These are phyloP conservation scores for Gryganskiella cystojenkinii DNA, from an alignment of 192 early-diverging fungal genomes.

Conservation along the genomic window DNA sequence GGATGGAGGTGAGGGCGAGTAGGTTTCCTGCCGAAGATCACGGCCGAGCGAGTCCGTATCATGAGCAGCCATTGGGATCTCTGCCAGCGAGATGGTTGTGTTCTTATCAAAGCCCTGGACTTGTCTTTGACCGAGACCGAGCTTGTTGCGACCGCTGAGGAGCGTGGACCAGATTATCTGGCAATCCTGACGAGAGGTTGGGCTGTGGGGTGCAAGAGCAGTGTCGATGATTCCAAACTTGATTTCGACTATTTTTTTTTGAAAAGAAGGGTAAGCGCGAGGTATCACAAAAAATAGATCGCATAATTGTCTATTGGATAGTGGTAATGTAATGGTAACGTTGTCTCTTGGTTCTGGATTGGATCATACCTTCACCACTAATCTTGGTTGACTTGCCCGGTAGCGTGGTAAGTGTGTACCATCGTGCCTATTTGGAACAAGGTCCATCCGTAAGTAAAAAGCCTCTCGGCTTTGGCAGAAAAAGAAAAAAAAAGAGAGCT, in stretches of 20 bases:
- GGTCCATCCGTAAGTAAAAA: not conserved
- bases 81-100: conserved; percentile 17
- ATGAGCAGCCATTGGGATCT: conserved; percentile 31
- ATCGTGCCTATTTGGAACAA: conserved; percentile 43
- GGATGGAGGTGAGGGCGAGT: conserved; percentile 7
- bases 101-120: conserved; percentile 4
- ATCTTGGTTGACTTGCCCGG: conserved; percentile 34
- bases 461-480: not conserved
- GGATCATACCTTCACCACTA: conserved; percentile 41
- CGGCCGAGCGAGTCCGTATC: conserved; percentile 11
- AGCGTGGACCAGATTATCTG: conserved; percentile 19
- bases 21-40: not conserved
- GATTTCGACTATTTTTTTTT: conserved; percentile 24
- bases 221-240: conserved; percentile 46
- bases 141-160: conserved; percentile 10
- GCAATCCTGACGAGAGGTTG: conserved; percentile 24
- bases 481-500: not conserved
- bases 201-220: conserved; percentile 11
- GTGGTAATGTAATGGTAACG: not conserved
- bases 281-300: not conserved
- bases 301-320: not conserved
- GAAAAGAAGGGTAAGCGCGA: not conserved
- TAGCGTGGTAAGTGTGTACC: conserved; percentile 37
- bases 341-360: not conserved
- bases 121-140: conserved; percentile 28